Base-by-base conservation (phyloP, 225 moss, liverwort and hornwort species). In the Takakia lepidozioides region DNA sequence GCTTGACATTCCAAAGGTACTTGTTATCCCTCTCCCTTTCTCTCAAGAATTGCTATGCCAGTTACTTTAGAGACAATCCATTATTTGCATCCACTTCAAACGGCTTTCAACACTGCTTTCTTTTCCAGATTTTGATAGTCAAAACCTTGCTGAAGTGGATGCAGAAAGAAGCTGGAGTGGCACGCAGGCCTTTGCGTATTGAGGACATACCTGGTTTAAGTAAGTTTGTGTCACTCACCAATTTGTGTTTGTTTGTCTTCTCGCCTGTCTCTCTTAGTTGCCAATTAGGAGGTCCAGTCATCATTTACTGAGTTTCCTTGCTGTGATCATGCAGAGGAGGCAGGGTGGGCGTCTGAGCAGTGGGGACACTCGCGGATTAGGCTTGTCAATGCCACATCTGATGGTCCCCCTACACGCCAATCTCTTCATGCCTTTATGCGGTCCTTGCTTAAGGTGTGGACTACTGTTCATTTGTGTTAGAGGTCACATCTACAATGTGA, bases 171-270 rank as follows among this genome's bases (percentile, higher is more conserved):
- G 90, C 90, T 49, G 98, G 98, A 19, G 71, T 98, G 24, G 81
- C 85, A 16, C 87, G 87, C 48, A 83, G 81, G 28, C 80, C 85
- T 34, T 65, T 81, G 24, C 75, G 76, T 46, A 78, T 98, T 46
- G 98, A 98, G 54, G 98, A 98, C 46, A 85, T 98, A 49, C 91
- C 83, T 30, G 98, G 98, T 58, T 67, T 98, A 43, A 98, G 98
- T 98, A 81, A 76, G 95, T 78, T 48, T n/a, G 48, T 32, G 32
- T 1, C 32, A 32, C 11, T 11, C 32, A 32, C 8, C 32, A 32
- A 32, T 7, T 32, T 32, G 7, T 43, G 43, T 43, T 21, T 43
- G 43, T 43, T 21, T 37, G 36, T 17, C 21, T 17, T 43, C 8
- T 43, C 43, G 16, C 7, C n/a, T 43, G 21, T 43, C 8, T 0